Evolutionary conservation across 495 filamentous ascomycete species (phyloP), one percentile per base, ranked within the genome.

Genomic region (Xylaria acuta): DNA sequence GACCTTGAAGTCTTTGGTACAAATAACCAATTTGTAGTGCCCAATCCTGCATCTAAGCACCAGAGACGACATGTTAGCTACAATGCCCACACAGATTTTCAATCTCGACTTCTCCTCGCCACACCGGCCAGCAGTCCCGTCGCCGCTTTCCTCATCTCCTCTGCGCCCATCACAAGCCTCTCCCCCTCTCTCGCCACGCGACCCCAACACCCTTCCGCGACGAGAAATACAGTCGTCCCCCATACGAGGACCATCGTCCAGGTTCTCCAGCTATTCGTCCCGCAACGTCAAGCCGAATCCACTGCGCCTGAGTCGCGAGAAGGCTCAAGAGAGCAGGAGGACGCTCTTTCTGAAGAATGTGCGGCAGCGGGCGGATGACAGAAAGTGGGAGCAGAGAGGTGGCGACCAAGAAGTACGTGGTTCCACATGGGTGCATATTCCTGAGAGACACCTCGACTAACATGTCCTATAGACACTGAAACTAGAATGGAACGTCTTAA

Each of bases 341-440:
- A 84, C 86, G 11, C 74, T 92, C 65, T 99, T 97, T 75, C 81
- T 98, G 38, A 89, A 91, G 75, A 92, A 91, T 64, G 90, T 97
- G n/a, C 84, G 89, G 75, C 88, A 90, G 72, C 86, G 88, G 47
- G 84, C 90, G 4, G 92, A 97, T 9, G 89, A 93, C 18, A 84
- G 81, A 76, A 76, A 86, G 79, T 89, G 91, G 88, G 79, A 90
- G 80, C 70, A 88, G 80, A 84, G 93, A 82, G 88, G 89, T 49
- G 84, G 93, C 2, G 92, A 93, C 58, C 93, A 97, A 70, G 92
- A 97, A 86, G 90, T 97, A 83, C 36, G 82, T 77, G 40, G 25
- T 34, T 59, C 67, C 16, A 53, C n/a, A 58, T 34, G 7, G 40
- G 2, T 16, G 12, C 22, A 25, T 27, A 56, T 36, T 6, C n/a